phyloP scores from a whole-genome alignment of 257 asterid species.

The Capsicum rhomboideum region DNA sequence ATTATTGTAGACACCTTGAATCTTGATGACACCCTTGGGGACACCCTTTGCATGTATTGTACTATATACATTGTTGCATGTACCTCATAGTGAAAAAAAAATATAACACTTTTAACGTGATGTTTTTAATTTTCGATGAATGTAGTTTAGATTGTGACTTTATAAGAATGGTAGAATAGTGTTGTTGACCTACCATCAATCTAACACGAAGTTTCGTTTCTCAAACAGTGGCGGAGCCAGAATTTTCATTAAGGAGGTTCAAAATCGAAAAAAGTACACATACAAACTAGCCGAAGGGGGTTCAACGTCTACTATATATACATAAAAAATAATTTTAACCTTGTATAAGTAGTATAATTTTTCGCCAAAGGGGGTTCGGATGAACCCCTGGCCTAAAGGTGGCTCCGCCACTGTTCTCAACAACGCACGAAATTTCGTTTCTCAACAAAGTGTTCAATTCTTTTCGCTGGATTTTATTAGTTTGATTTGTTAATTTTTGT shows the following conservation, averaged over 20 bases:
- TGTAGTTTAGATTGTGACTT: conserved; percentile 19
- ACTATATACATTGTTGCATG: neutral
- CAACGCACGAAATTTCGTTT: neutral
- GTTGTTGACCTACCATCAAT: conserved; percentile 20
- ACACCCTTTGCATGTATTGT: neutral
- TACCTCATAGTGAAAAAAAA: neutral
- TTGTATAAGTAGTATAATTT: too few species aligned
- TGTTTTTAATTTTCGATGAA: neutral
- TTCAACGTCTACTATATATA: too few species aligned
- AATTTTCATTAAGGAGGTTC: too few species aligned
- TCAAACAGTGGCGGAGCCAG: too few species aligned
- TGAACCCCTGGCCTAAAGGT: too few species aligned
- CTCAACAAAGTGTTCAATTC: neutral
- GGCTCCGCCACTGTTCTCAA: too few species aligned
- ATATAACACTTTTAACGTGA: neutral
- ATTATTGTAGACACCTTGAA: fast-evolving
- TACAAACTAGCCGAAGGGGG: too few species aligned
- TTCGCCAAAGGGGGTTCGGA: too few species aligned
- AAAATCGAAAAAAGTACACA: too few species aligned
- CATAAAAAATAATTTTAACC: too few species aligned
- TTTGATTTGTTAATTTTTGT: too few species aligned
- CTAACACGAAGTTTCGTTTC: neutral
- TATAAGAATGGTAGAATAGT: conserved; percentile 7
- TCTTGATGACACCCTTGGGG: neutral
- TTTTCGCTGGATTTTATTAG: too few species aligned